Base-by-base conservation (phyloP, 164 flowering plant genomes). In the Dillenia turbinata region DNA sequence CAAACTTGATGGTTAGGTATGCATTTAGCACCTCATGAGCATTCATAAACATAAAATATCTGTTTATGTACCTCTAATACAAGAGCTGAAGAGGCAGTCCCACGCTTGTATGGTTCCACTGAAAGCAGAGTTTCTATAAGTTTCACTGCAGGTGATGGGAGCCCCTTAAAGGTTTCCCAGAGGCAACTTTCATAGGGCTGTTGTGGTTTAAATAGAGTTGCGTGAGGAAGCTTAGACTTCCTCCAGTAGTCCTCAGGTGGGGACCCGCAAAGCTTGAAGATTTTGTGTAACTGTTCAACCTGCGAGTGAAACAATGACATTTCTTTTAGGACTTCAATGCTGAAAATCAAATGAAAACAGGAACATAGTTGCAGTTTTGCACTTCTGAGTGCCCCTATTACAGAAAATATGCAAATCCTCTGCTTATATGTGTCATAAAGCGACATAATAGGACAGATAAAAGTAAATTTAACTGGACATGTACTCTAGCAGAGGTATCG, bases 211-310 rank as follows among this genome's bases (percentile, higher is more conserved):
- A 88, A 93, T 75, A 85, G 81, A 11, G 87, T 67, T 62, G 92
- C 92, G 74, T 85, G 89, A 69, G 98, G 97, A 66, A 90, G 81
- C 72, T 76, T 87, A 9, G 84, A 74, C 64, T 71, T 85, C 54
- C 69, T 87, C 98, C 97, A 93, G 61, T 77, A 89, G 10, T 87
- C 97, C 2, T 88, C 96, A 0, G 97, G 76, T 46, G 94, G 97
- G 71, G 98, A 84, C 24, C 98, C 98, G 74, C 94, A 88, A 22
- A 93, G 90, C 80, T 87, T 90, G 79, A 90, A 90, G 53, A 93
- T 90, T 63, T 87, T 93, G 74, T 93, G 98, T 60, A 93, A 66
- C 73, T 93, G 98, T 66, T 93, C 98, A 53, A 93, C 92, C 98
- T 92, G 80, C 40, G 66, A 22, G 57, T 10, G 33, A n/a, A 8